Percentiles rank a stretch among this genome's conserved stretches.
Conservation (phyloP, 495 filamentous ascomycete species). For the Xylaria acuta region DNA sequence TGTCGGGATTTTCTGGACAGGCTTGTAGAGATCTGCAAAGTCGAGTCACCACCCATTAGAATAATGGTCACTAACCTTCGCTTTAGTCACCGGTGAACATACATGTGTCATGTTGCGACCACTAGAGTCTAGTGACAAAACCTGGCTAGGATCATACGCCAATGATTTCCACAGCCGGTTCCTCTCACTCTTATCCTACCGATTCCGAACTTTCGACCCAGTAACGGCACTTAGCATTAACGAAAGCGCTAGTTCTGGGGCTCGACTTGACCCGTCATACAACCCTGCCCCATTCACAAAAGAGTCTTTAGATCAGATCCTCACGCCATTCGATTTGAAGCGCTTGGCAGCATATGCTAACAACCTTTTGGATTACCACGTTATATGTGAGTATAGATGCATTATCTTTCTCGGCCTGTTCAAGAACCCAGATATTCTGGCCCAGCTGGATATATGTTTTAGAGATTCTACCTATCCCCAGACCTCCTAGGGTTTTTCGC, state of each 20-base stretch:
- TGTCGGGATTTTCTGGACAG: background rate
- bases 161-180: constrained; percentile 94
- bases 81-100: constrained; percentile 92
- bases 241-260: constrained; percentile 80
- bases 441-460: background rate
- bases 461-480: background rate
- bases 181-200: constrained; percentile 84
- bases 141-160: constrained; percentile 89
- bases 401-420: background rate
- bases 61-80: background rate
- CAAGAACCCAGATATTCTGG: background rate
- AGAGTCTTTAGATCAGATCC: constrained; percentile 69
- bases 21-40: background rate
- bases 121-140: constrained; percentile 66
- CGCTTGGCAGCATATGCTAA: constrained; percentile 93
- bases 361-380: constrained; percentile 96
- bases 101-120: constrained; percentile 96
- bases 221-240: constrained; percentile 85
- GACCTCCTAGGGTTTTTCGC: background rate
- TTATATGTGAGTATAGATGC: constrained; percentile 60
- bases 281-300: constrained; percentile 66
- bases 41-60: background rate
- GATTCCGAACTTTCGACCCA: constrained; percentile 86
- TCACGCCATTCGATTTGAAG: constrained; percentile 94
- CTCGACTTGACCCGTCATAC: constrained; percentile 61